Conservation (phyloP, 495 filamentous ascomycete species). For the Oleoguttula mirabilis region DNA sequence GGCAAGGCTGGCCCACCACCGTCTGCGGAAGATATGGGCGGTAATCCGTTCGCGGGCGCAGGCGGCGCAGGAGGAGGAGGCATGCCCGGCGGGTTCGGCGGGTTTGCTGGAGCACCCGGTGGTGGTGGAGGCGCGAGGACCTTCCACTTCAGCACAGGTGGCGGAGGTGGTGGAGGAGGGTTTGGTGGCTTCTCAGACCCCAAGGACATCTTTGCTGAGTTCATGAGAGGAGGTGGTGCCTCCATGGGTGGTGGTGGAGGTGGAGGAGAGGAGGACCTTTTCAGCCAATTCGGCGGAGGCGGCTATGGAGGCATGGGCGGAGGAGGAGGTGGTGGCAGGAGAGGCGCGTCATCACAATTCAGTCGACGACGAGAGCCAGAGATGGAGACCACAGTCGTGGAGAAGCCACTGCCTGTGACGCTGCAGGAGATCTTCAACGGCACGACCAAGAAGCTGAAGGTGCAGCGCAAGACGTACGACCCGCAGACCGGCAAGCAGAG, state of each 20-base stretch:
- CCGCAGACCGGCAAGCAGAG: constrained; percentile 61
- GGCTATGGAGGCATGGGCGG: constrained; percentile 20
- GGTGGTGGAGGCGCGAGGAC: constrained; percentile 40
- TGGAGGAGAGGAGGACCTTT: constrained; percentile 35
- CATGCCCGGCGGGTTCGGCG: constrained; percentile 45
- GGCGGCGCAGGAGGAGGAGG: no score
- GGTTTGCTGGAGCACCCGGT: constrained; percentile 42
- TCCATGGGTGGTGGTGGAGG: constrained; percentile 31
- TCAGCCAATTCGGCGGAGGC: constrained; percentile 14
- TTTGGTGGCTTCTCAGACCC: constrained; percentile 69
- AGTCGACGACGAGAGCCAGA: constrained; percentile 36
- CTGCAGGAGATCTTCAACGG: constrained; percentile 81
- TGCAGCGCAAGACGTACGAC: constrained; percentile 92
- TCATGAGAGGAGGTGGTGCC: constrained; percentile 49
- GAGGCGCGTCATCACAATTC: constrained; percentile 28
- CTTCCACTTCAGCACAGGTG: constrained; percentile 64
- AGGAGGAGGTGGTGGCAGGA: constrained; percentile 34
- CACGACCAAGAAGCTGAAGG: constrained; percentile 88
- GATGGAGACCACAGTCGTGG: constrained; percentile 80
- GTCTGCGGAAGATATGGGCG: constrained; percentile 36
- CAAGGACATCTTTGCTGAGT: constrained; percentile 72
- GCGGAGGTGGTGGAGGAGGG: constrained; percentile 41
- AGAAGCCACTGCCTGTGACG: constrained; percentile 66
- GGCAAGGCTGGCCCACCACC: constrained; percentile 59
- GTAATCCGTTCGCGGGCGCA: constrained; percentile 31